Conservation (phyloP, 495 filamentous ascomycete genomes). For the Tuber melanosporum region DNA sequence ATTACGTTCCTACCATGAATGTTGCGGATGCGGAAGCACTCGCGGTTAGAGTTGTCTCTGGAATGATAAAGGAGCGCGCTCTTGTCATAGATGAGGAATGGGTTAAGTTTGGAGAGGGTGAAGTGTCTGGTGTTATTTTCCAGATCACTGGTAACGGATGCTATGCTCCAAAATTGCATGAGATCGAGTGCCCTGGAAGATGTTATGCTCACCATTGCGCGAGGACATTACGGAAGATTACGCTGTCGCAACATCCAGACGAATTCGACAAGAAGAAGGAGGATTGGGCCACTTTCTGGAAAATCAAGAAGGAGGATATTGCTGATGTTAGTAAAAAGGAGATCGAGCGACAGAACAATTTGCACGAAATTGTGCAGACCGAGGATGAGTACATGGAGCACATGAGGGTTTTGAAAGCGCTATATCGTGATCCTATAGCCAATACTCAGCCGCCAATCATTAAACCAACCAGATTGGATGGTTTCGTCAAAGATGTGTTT, state of each 20-base stretch:
- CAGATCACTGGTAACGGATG: conserved; percentile 91
- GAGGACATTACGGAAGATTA: conserved; percentile 88
- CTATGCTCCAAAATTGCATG: conserved; percentile 77
- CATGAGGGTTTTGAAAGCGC: conserved; percentile 69
- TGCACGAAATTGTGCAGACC: conserved; percentile 92
- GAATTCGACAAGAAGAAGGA: conserved; percentile 62
- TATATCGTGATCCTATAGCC: conserved; percentile 79
- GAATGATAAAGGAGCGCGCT: conserved; percentile 72
- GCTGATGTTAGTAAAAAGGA: conserved; percentile 72
- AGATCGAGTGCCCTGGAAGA: conserved; percentile 61
- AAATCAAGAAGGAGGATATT: conserved; percentile 67
- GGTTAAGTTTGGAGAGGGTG: conserved; percentile 78
- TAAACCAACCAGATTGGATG: conserved; percentile 59
- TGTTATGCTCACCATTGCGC: conserved; percentile 96
- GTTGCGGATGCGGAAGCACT: conserved; percentile 91
- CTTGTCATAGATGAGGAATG: conserved; percentile 91
- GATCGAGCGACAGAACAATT: conserved; percentile 82
- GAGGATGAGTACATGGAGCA: conserved; percentile 88
- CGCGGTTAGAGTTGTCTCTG: conserved; percentile 66
- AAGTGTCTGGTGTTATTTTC: conserved; percentile 79
- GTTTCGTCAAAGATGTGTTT: conserved; percentile 80
- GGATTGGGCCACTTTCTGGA: conserved; percentile 91
- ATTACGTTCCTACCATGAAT: conserved; percentile 98
- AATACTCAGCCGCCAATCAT: conserved; percentile 75
- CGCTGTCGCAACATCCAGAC: conserved; percentile 48